Base-by-base conservation (phyloP, 2,329 filamentous ascomycete species). In the Penicillium corylophilum region DNA sequence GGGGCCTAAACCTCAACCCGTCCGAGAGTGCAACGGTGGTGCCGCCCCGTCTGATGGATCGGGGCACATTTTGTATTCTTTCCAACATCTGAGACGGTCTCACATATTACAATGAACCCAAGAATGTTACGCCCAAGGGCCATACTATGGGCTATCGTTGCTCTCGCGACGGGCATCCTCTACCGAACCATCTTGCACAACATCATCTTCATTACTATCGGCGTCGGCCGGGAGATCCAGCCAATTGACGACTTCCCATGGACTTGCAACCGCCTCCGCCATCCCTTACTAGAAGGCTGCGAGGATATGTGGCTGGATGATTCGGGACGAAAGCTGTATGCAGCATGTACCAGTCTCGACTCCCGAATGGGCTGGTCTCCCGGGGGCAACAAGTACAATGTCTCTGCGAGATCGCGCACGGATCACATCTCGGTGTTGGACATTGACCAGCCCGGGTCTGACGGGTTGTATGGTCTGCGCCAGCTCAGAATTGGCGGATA, bases 191-290 rank as follows among this genome's bases (percentile, higher is more conserved):
- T 44, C 44, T 16, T 51, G 31, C 22, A 55, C 46, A 22, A 50
- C 22, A 5, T 44, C 46, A 40, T 59, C 43, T 20, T 51, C 50
- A 50, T 62, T 23, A 56, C 59, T 7, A 20, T 71, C 5, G 69
- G 71, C 20, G 42, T 64, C 50, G 64, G 64, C 3, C 69, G 70
- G 10, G 49, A 54, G 18, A 45, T 73, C 41, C 58, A 62, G 18
- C 55, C 66, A 2, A 59, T 74, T 47, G 61, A 64, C 2, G 59
- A 65, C 5, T 74, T 71, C 51, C 62, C 58, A 42, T 65, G 66
- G 56, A 50, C 29, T 43, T 67, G 63, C 50, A 51, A 47, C 36
- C 65, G 62, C 40, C 50, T 63, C 42, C 49, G 44, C 28, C 64
- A 62, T 49, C 57, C 53, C 52, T 66, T 55, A 43, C 58, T 67